Evolutionary conservation across 306 rosid genomes (phyloP), one percentile per base, ranked within the genome.

Genomic region (Glycine latifolia): DNA sequence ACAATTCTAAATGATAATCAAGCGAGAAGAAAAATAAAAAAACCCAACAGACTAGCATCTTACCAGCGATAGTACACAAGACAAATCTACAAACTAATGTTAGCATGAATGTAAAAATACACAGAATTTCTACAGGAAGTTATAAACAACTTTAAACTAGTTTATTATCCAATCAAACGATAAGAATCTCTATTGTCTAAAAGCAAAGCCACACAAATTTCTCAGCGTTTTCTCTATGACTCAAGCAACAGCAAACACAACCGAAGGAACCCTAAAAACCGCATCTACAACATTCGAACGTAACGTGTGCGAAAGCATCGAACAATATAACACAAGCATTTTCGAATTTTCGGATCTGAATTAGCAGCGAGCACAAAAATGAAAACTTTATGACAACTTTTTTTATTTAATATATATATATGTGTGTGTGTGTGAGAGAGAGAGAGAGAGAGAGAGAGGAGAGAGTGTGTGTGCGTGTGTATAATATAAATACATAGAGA

Each of bases 311-410:
- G 41, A 37, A 37, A 37, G 41, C 41, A 37, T 37, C 41, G 41
- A 80, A 78, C 35, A 74, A 39, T 60, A n/a, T 6, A 63, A 11
- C 50, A 67, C 11, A 49, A 14, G 26, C 41, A 39, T 50, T 41
- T 5, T 59, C 83, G 88, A 39, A 39, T 49, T 39, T 5, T 59
- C 84, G 89, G 91, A 92, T 89, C 92, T 89, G 88, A 82, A 74
- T 26, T 26, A 26, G 31, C 26, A 80, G 70, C 55, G 33, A 31
- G 39, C 5, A 37, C 15, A 73, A 75, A 83, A 81, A 69, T 56
- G 59, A 67, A 82, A 80, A 46, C 37, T 75, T 20, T 16, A 62
- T 3, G n/a, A 26, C 0, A 7, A 4, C 0, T 55, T 17, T 0
- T 16, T 15, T 7, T 0, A 55, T 15, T 55, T 50, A 26, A 26